Evolutionary conservation across 192 early-diverging fungal genomes (phyloP), one percentile per base, ranked within the genome.

Genomic region (Jimgerdemannia lactiflua): DNA sequence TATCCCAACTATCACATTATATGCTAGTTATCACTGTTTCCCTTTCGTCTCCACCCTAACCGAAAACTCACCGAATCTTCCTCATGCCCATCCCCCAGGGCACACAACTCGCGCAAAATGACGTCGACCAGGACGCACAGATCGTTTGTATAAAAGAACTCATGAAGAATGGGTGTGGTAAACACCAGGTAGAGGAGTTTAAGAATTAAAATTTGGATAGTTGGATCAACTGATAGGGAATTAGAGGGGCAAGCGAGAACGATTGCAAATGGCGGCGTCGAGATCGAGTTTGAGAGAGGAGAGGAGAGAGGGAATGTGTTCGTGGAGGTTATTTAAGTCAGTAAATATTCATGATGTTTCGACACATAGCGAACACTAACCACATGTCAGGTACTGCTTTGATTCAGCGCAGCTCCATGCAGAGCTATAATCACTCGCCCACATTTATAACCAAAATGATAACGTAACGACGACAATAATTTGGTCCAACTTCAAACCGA

Each of bases 121-220:
- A 97, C 92, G 78, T 98, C 97, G 9, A 96, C 85, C 39, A 97
- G 86, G 4, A 97, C 94, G 63, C 86, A 86, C 66, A 97, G 84
- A 78, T 98, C 97, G 74, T 98, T 98, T 14, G 97, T 95, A 77
- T 97, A 98, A 77, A 97, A 92, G 59, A 94, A 91, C n/a, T 88
- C 85, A 39, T 77, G 76, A 3, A 93, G 89, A 42, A 77, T 78
- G 3, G 89, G 84, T 1, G 85, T 85, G 41, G 87, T 89, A 63
- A 98, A 89, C 66, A 98, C 82, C 43, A 85, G 78, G 64, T 89
- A 86, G 43, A 98, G 78, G 70, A 95, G 89, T 68, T 92, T 88
- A 42, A 95, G 80, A 64, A 94, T 89, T 19, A 86, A 71, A 65
- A 88, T 74, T 65, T 89, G 86, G 0, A 89, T 74, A 42, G 81